A percentile compares a stretch with the other conserved stretches of the same genome.
Conservation (phyloP, 1,284 basidiomycete species). For the Cutaneotrichosporon cavernicola region DNA sequence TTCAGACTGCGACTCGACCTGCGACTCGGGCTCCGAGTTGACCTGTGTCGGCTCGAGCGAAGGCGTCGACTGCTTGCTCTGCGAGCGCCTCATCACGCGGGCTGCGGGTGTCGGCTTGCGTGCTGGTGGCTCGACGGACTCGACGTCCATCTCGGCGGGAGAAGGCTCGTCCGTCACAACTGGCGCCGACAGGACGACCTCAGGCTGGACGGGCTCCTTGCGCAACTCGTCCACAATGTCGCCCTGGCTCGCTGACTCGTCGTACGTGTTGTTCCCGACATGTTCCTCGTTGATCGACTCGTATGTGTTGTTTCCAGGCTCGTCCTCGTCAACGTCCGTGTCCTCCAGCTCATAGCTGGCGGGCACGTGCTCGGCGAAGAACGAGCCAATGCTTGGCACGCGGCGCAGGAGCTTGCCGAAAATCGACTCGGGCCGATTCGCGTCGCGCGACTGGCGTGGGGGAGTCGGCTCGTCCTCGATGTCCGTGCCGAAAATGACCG, state of each 20-base stretch:
- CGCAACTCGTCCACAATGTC: not conserved
- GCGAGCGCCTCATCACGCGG: not conserved
- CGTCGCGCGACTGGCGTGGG: not conserved
- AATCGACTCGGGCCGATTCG: slow-evolving; percentile 19
- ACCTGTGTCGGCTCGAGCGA: not conserved
- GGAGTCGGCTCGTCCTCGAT: slow-evolving; percentile 20
- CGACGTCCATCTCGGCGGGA: not conserved
- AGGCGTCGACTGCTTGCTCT: not conserved
- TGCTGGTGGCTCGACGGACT: not conserved
- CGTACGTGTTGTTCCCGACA: not conserved
- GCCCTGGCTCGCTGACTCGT: not conserved
- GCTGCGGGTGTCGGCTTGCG: not conserved
- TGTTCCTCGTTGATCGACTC: not conserved
- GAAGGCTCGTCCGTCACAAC: not conserved
- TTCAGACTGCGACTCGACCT: not conserved
- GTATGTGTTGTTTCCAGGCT: not conserved
- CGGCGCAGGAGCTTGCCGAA: slow-evolving; percentile 33
- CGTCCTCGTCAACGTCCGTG: slow-evolving; percentile 1
- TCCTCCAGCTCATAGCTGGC: not conserved
- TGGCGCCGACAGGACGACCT: too few relatives aligned
- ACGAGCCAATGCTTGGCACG: slow-evolving; percentile 17
- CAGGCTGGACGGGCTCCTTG: not conserved
- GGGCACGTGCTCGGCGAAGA: slow-evolving; percentile 10
- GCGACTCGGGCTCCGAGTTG: not conserved
- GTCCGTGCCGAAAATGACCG: slow-evolving; percentile 21